Conservation (phyloP, 2,329 filamentous ascomycete species). For the Penicillium sumatraense region DNA sequence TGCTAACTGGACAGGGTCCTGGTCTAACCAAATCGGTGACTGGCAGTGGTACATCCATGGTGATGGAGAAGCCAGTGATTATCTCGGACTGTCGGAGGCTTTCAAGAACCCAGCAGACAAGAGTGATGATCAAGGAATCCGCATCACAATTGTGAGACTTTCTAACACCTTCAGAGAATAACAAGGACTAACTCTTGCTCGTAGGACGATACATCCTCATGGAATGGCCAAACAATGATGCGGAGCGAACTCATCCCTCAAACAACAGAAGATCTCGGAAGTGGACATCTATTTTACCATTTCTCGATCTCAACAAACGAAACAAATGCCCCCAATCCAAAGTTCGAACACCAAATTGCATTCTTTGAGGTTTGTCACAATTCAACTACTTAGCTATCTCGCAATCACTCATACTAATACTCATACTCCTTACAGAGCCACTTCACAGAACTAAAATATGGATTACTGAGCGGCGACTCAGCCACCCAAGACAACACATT, state of each 20-base stretch:
- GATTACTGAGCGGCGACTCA: conserved; percentile 47
- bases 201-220: conserved; percentile 56
- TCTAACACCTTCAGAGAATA: neutral
- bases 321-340: conserved; percentile 64
- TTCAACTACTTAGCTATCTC: no score
- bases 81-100: conserved; percentile 63
- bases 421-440: conserved; percentile 59
- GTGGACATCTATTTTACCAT: conserved; percentile 73
- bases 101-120: conserved; percentile 70
- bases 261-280: conserved; percentile 66
- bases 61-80: conserved; percentile 51
- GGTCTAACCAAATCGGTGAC: conserved; percentile 68
- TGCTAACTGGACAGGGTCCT: conserved; percentile 56
- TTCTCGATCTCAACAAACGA: conserved; percentile 67
- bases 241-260: conserved; percentile 76
- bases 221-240: conserved; percentile 74
- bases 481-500: conserved; percentile 60
- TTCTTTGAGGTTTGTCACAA: conserved; percentile 51
- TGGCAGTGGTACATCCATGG: conserved; percentile 82
- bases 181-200: conserved; percentile 38
- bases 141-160: conserved; percentile 63
- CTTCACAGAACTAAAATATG: conserved; percentile 76
- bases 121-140: conserved; percentile 66
- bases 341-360: conserved; percentile 69
- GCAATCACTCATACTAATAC: neutral